Percentiles rank a stretch among this genome's conserved stretches.
Evolutionary conservation across 371 early-diverging fungal genomes (phyloP).

Genomic region (Cladochytrium tenue): DNA sequence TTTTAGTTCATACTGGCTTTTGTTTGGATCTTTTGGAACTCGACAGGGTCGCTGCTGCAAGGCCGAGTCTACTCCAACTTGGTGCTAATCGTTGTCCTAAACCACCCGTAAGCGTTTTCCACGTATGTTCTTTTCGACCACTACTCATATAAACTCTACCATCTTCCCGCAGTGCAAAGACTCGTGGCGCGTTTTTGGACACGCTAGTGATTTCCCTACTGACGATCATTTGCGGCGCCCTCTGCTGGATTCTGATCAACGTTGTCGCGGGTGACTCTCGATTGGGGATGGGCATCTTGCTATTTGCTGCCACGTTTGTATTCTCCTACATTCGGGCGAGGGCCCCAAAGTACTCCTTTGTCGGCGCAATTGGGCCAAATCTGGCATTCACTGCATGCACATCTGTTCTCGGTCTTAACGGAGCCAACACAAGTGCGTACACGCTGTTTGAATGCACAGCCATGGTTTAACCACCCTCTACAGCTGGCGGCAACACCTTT

Average conservation of each 20-base stretch:
- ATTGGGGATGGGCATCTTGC: constrained; percentile 11
- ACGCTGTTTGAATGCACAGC: not conserved
- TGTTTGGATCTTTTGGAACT: not conserved
- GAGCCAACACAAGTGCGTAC: constrained; percentile 23
- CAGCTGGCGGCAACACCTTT: constrained; percentile 16
- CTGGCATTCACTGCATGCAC: constrained; percentile 17
- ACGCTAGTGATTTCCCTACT: constrained; percentile 3
- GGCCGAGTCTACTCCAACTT: not conserved
- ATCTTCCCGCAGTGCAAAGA: constrained; percentile 1
- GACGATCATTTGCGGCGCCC: constrained; percentile 4
- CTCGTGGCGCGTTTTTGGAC: constrained; percentile 15
- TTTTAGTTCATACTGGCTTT: not conserved
- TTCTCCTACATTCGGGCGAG: constrained; percentile 16
- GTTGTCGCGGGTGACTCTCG: constrained; percentile 16
- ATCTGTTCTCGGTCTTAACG: constrained; percentile 19
- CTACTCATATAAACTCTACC: not conserved
- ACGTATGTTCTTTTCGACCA: not conserved
- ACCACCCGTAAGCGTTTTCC: not conserved
- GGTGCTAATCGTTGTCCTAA: not conserved
- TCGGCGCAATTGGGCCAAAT: constrained; percentile 21
- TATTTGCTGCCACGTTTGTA: constrained; percentile 19
- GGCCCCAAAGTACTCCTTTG: constrained; percentile 11
- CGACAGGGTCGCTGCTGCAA: not conserved
- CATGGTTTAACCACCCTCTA: not conserved
- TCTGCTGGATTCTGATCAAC: constrained; percentile 20